Evolutionary conservation across 1,284 basidiomycete genomes (phyloP).

Genomic region (Peniophora sp.): DNA sequence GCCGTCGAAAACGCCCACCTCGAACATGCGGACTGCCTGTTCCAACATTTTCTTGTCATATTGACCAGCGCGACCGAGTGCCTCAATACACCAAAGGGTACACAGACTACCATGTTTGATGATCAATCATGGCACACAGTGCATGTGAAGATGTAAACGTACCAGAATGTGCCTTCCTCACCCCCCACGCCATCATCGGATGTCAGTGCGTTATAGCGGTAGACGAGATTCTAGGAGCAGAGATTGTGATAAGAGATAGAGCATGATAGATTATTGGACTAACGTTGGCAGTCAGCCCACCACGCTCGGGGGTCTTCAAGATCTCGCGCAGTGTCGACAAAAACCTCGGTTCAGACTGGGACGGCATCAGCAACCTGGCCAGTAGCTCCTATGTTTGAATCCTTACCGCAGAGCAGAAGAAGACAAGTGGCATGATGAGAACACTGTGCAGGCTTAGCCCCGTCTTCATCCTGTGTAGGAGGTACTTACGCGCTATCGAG

Average conservation of each 20-base stretch:
- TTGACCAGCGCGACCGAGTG: slow-evolving; percentile 77
- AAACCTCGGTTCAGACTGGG: slow-evolving; percentile 79
- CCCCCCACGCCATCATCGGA: slow-evolving; percentile 89
- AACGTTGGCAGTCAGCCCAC: slow-evolving; percentile 83
- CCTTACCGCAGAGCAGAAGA: slow-evolving; percentile 73
- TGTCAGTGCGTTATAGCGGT: slow-evolving; percentile 73
- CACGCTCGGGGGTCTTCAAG: slow-evolving; percentile 76
- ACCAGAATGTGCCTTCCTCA: slow-evolving; percentile 80
- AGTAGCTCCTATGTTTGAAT: background rate
- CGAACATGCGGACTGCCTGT: slow-evolving; percentile 76
- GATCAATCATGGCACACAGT: slow-evolving; percentile 1
- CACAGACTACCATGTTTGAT: slow-evolving; percentile 7
- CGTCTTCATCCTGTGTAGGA: too few relatives aligned
- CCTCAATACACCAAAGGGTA: slow-evolving; percentile 70
- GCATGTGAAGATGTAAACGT: slow-evolving; percentile 43
- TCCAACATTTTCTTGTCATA: slow-evolving; percentile 61
- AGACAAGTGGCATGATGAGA: slow-evolving; percentile 80
- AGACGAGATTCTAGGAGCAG: slow-evolving; percentile 58
- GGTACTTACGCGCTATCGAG: slow-evolving; percentile 49
- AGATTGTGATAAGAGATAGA: background rate
- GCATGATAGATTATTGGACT: slow-evolving; percentile 14
- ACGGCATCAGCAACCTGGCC: slow-evolving; percentile 2
- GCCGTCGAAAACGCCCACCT: slow-evolving; percentile 39
- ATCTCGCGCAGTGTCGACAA: slow-evolving; percentile 75
- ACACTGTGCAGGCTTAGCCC: slow-evolving; percentile 21